Conservation (phyloP, 1,284 basidiomycete species). For the Rhodotorula sp. region DNA sequence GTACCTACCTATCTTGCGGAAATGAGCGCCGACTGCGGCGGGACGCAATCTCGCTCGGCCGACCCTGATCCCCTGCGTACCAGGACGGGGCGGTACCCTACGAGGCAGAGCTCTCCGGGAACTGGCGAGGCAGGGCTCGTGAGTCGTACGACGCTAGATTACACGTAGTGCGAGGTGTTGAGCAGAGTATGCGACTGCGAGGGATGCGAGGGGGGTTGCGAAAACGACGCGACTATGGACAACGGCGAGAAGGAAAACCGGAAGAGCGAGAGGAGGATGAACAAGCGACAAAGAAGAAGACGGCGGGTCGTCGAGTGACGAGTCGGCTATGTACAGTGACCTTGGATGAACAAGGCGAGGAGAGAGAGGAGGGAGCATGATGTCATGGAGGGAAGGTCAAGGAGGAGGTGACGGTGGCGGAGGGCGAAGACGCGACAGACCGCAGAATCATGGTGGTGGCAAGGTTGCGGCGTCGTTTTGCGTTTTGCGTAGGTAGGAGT, state of each 20-base stretch:
- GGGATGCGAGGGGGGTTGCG: not conserved
- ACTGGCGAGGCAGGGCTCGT: no score
- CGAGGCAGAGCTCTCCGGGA: no score
- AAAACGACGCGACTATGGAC: not conserved
- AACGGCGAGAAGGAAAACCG: not conserved
- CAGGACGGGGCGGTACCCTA: no score
- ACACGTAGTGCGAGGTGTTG: no score
- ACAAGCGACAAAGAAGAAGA: not conserved
- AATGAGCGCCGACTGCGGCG: no score
- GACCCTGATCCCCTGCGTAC: no score
- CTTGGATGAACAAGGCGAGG: no score
- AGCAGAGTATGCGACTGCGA: not conserved
- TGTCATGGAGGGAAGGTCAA: conserved; percentile 2
- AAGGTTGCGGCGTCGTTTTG: not conserved
- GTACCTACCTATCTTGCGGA: no score
- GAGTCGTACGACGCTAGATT: no score
- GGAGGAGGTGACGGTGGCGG: not conserved
- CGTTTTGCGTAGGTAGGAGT: not conserved
- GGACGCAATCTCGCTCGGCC: no score
- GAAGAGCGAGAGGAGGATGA: not conserved
- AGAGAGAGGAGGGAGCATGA: not conserved
- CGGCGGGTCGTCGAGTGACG: not conserved
- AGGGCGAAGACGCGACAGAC: no score
- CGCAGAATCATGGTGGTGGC: no score
- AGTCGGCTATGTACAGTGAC: not conserved